Percentiles rank a stretch among this genome's conserved stretches.
phyloP scores from a whole-genome alignment of 148 eudicot species.

The Euryodendron excelsum region DNA sequence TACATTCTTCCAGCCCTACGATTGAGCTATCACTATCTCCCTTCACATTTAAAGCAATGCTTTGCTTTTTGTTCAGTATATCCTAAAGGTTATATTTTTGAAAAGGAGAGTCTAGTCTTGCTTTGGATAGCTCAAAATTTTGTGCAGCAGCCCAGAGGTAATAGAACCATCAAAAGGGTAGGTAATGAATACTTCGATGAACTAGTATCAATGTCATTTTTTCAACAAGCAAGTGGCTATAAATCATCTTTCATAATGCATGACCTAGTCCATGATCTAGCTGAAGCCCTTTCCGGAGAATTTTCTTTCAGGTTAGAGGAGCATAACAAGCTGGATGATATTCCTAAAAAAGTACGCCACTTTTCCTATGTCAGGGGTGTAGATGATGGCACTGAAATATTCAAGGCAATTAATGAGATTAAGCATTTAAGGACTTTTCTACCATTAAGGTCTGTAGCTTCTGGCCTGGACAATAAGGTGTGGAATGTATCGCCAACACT shows the following conservation, averaged over 20 bases:
- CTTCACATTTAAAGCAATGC: constrained; percentile 4
- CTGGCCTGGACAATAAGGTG: neutral
- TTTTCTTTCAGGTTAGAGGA: neutral
- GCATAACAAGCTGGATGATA: neutral
- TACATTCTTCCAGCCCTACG: constrained; percentile 21
- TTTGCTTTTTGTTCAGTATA: constrained; percentile 3
- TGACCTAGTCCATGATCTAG: constrained; percentile 21
- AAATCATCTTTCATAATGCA: constrained; percentile 24
- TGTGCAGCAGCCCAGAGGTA: neutral
- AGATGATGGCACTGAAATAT: neutral
- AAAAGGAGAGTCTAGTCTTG: neutral
- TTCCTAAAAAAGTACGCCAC: neutral
- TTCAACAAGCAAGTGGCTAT: neutral
- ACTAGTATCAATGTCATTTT: neutral
- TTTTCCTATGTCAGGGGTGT: neutral
- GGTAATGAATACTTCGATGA: neutral
- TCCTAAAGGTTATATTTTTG: neutral
- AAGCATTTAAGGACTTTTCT: constrained; percentile 19
- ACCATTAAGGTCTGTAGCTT: neutral
- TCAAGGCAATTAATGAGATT: neutral
- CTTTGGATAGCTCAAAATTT: neutral
- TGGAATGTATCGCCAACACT: neutral
- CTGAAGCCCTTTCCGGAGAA: constrained; percentile 10
- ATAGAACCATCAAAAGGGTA: neutral
- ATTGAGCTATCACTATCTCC: constrained; percentile 11